Conservation (phyloP, 1,284 basidiomycete genomes). For the Ganoderma leucocontextum region DNA sequence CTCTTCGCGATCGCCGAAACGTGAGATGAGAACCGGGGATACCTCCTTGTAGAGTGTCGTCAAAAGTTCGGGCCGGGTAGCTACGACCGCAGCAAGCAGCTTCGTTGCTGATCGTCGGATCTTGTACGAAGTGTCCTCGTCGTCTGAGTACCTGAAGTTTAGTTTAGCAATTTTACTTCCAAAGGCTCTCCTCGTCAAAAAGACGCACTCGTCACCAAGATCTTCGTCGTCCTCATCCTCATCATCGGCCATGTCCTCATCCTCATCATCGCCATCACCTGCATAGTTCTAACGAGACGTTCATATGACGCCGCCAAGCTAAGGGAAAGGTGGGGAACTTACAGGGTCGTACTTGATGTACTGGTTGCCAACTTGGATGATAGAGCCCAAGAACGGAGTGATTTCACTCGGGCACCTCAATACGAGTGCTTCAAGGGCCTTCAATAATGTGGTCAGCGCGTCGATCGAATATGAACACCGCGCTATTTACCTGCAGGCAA, state of each 20-base stretch:
- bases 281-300: constrained; percentile 79
- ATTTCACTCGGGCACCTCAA: constrained; percentile 87
- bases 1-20: constrained; percentile 95
- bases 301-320: background rate
- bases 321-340: constrained; percentile 42
- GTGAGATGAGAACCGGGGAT: constrained; percentile 87
- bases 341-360: constrained; percentile 96
- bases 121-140: constrained; percentile 99
- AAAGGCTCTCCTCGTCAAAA: background rate
- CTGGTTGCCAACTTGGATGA: constrained; percentile 75
- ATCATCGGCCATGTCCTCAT: constrained; percentile 83
- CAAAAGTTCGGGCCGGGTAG: constrained; percentile 89
- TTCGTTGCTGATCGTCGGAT: constrained; percentile 95
- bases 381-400: constrained; percentile 72
- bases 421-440: constrained; percentile 88
- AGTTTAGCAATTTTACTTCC: background rate
- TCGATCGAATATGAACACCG: constrained; percentile 17
- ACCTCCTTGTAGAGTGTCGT: constrained; percentile 83
- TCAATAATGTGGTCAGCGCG: constrained; percentile 15
- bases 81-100: constrained; percentile 84
- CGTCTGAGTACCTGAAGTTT: constrained; percentile 85
- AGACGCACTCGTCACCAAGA: constrained; percentile 76
- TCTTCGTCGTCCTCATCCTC: constrained; percentile 85
- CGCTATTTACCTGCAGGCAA: constrained; percentile 66
- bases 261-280: constrained; percentile 79